These are phyloP conservation scores for Vigna trinervia DNA, from an alignment of 306 rosid genomes.

Conservation along the genomic window DNA sequence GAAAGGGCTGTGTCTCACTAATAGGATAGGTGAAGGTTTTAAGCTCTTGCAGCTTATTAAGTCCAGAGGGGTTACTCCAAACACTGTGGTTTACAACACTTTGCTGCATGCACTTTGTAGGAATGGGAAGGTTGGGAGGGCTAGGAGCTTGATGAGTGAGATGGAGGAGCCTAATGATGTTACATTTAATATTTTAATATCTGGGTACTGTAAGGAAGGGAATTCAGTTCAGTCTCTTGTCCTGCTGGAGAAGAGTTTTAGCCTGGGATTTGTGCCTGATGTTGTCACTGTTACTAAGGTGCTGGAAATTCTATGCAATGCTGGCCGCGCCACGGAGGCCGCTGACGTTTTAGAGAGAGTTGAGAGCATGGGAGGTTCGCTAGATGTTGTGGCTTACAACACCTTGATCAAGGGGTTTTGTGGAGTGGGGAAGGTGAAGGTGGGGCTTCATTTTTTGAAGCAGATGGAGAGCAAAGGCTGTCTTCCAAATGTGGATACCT, in stretches of 20 bases:
- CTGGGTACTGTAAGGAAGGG: constrained; percentile 68
- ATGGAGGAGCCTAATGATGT: constrained; percentile 67
- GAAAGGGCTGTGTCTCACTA: constrained; percentile 79
- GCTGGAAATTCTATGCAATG: constrained; percentile 64
- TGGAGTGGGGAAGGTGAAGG: constrained; percentile 62
- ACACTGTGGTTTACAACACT: constrained; percentile 71
- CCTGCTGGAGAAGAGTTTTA: constrained; percentile 70
- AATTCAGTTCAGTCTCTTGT: constrained; percentile 77
- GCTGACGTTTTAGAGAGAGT: constrained; percentile 70
- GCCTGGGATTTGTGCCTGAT: constrained; percentile 69
- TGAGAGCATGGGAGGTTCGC: constrained; percentile 63
- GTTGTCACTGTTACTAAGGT: constrained; percentile 66
- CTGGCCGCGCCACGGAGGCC: constrained; percentile 65
- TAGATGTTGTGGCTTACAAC: constrained; percentile 78
- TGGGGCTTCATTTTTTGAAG: constrained; percentile 66
- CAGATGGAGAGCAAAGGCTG: constrained; percentile 80
- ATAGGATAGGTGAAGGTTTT: constrained; percentile 74
- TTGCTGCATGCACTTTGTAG: constrained; percentile 78
- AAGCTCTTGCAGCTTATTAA: constrained; percentile 79
- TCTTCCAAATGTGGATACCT: constrained; percentile 75
- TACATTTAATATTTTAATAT: constrained; percentile 68
- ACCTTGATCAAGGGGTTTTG: constrained; percentile 75
- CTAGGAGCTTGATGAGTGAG: constrained; percentile 86
- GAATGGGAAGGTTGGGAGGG: constrained; percentile 78
- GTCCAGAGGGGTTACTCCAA: constrained; percentile 61